These are phyloP conservation scores for Trametes sanguinea DNA, from an alignment of 768 basidiomycete genomes.

Conservation along the genomic window DNA sequence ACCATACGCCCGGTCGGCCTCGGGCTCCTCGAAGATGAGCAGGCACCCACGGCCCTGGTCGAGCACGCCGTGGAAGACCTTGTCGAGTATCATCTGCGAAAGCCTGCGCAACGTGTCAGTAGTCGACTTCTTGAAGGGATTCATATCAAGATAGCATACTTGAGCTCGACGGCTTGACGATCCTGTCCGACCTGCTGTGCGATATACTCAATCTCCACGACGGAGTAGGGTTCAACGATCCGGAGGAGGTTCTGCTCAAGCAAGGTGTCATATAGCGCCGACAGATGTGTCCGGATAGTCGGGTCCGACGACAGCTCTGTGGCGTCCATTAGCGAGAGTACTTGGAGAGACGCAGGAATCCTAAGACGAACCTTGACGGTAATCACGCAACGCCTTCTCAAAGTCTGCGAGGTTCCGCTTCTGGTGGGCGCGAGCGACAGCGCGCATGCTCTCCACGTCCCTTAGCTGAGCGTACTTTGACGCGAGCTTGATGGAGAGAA, in stretches of 20 bases:
- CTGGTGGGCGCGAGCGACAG: conserved; percentile 92
- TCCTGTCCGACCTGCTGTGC: conserved; percentile 87
- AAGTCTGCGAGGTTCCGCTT: conserved; percentile 88
- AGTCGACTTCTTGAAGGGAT: not conserved
- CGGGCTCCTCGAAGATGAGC: conserved; percentile 85
- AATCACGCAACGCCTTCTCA: conserved; percentile 83
- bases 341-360: too few relatives aligned
- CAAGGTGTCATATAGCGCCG: conserved; percentile 92
- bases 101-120: conserved; percentile 49
- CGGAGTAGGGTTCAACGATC: conserved; percentile 94
- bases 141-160: conserved; percentile 52
- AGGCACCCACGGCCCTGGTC: conserved; percentile 94
- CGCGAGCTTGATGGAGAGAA: conserved; percentile 86
- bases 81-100: conserved; percentile 98
- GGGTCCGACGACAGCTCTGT: conserved; percentile 93
- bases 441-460: conserved; percentile 95
- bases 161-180: conserved; percentile 84
- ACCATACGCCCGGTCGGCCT: conserved; percentile 85
- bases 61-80: conserved; percentile 91
- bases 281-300: conserved; percentile 92
- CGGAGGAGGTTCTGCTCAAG: conserved; percentile 94
- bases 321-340: not conserved
- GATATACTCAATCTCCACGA: conserved; percentile 89
- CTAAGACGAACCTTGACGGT: conserved; percentile 64
- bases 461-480: conserved; percentile 82